A percentile compares a stretch with the other conserved stretches of the same genome.
phyloP scores from a whole-genome alignment of 345 rosid genomes.

The Hirschfeldia incana region DNA sequence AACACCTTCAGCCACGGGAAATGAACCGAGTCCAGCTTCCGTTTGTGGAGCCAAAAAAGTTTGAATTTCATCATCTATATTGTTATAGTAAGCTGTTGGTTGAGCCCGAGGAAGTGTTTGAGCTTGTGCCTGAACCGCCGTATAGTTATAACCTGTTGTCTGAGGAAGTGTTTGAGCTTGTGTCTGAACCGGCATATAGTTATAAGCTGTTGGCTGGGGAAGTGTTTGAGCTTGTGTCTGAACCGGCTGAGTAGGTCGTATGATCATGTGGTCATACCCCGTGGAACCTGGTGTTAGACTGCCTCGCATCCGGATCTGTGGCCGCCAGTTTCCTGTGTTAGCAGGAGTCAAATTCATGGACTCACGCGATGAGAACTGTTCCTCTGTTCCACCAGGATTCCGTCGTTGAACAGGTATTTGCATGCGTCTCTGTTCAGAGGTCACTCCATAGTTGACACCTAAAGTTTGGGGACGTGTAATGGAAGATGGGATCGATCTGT shows the following conservation, averaged over 20 bases:
- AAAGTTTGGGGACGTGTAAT: conserved; percentile 35
- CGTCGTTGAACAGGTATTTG: neutral
- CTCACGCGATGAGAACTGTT: conserved; percentile 19
- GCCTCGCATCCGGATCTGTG: conserved; percentile 67
- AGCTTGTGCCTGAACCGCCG: conserved; percentile 42
- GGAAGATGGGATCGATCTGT: conserved; percentile 38
- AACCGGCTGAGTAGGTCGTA: conserved; percentile 57
- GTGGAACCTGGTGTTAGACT: conserved; percentile 55
- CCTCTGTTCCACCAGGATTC: conserved; percentile 17
- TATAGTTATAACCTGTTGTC: neutral
- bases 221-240: conserved; percentile 38
- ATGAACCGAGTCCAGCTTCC: conserved; percentile 15
- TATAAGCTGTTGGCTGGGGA: neutral
- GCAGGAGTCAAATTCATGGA: conserved; percentile 42
- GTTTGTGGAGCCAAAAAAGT: conserved; percentile 20
- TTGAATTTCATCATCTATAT: neutral
- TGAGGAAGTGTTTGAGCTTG: conserved; percentile 28
- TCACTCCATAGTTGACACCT: conserved; percentile 32
- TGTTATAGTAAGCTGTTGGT: neutral
- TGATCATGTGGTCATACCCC: conserved; percentile 53
- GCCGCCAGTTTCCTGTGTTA: conserved; percentile 47
- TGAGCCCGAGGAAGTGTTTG: conserved; percentile 23
- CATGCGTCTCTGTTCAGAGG: conserved; percentile 24
- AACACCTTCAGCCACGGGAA: conserved; percentile 15
- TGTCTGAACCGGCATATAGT: conserved; percentile 34